Percentiles rank a stretch among this genome's conserved stretches.
Conservation (phyloP, 495 filamentous ascomycete genomes). For the Aspergillus funiculosus region DNA sequence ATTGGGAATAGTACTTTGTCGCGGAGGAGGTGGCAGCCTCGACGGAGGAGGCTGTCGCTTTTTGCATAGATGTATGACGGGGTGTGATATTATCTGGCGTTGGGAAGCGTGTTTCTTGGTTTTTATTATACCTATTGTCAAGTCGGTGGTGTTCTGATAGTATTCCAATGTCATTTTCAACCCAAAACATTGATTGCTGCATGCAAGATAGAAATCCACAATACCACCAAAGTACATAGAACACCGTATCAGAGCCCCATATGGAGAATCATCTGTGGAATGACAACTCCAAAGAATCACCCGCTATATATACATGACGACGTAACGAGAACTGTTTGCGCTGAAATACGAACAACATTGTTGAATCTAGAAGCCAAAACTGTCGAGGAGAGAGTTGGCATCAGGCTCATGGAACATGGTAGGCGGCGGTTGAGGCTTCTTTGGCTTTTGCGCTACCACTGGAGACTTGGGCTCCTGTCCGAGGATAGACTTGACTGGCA, state of each 20-base stretch:
- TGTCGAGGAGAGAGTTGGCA: conserved; percentile 72
- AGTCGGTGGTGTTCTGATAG: too few relatives aligned
- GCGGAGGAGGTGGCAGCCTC: neutral
- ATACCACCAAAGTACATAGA: too few relatives aligned
- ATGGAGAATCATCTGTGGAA: too few relatives aligned
- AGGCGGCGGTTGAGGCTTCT: conserved; percentile 58
- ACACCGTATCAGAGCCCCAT: too few relatives aligned
- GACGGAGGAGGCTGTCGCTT: neutral
- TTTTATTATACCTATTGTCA: too few relatives aligned
- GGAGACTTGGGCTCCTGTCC: conserved; percentile 15
- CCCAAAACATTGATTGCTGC: too few relatives aligned
- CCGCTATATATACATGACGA: neutral
- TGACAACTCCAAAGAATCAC: too few relatives aligned
- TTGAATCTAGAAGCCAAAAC: conserved; percentile 58
- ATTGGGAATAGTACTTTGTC: neutral
- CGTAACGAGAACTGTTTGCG: too few relatives aligned
- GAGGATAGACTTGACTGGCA: conserved; percentile 42
- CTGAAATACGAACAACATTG: neutral
- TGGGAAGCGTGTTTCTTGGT: too few relatives aligned
- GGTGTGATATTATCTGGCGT: neutral
- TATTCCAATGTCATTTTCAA: too few relatives aligned
- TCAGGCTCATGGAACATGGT: conserved; percentile 88
- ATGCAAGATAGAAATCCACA: too few relatives aligned
- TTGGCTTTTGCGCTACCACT: conserved; percentile 38
- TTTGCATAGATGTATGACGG: neutral